phyloP scores from a whole-genome alignment of 345 rosid species.

The Firmiana major region DNA sequence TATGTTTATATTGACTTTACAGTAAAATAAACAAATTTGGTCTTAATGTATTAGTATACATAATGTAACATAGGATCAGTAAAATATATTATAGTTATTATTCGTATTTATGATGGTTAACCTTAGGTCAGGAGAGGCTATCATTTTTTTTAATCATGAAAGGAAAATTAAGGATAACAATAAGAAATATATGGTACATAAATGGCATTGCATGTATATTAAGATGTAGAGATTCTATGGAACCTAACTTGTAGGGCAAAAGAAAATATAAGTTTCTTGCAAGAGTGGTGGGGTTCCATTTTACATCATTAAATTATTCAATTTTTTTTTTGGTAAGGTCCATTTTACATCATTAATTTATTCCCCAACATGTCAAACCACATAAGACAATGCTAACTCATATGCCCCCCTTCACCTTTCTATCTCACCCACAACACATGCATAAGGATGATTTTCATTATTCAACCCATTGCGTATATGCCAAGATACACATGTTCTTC shows the following conservation, averaged over 20 bases:
- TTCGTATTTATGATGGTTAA: too few species aligned
- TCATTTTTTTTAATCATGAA: too few species aligned
- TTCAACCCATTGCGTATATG: background rate
- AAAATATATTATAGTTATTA: too few species aligned
- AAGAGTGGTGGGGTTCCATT: constrained; percentile 33
- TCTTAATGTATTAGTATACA: too few species aligned
- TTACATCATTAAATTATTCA: constrained; percentile 28
- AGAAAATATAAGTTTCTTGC: constrained; percentile 9
- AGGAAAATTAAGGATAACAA: background rate
- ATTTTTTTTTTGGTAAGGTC: constrained; percentile 38
- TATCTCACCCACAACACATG: background rate
- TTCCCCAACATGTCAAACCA: constrained; percentile 40
- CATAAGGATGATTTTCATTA: background rate
- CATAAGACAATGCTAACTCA: constrained; percentile 25
- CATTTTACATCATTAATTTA: constrained; percentile 35
- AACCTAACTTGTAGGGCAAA: constrained; percentile 13
- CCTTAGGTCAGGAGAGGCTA: background rate
- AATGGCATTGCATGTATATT: background rate
- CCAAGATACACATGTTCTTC: background rate
- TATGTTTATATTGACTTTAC: too few species aligned
- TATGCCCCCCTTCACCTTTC: background rate
- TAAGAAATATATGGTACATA: background rate
- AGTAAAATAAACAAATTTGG: too few species aligned
- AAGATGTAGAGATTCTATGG: constrained; percentile 33
- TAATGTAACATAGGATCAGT: too few species aligned